A percentile compares a stretch with the other conserved stretches of the same genome.
Conservation (phyloP, 2,329 filamentous ascomycete species). For the Allantophomopsis lycopodina region DNA sequence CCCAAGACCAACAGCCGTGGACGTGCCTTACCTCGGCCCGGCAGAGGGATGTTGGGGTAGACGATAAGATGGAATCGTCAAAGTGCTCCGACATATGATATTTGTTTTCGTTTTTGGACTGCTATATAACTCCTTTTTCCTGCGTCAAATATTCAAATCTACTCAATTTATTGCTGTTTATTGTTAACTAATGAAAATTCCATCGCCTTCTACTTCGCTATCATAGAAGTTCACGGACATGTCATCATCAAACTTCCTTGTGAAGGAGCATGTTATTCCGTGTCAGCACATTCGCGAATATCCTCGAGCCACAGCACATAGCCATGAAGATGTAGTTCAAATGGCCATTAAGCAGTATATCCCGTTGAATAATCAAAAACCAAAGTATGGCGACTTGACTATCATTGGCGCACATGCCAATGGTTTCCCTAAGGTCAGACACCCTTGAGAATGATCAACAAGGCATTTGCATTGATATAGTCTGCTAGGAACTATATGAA, state of each 20-base stretch:
- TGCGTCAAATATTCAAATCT: too few species aligned
- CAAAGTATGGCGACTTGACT: constrained; percentile 65
- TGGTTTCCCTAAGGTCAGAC: constrained; percentile 70
- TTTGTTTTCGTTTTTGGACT: too few species aligned
- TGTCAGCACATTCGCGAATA: constrained; percentile 76
- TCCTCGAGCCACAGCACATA: constrained; percentile 53
- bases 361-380: constrained; percentile 53
- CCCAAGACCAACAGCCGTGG: too few species aligned
- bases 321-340: constrained; percentile 61
- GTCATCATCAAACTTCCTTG: constrained; percentile 32
- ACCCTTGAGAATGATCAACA: neutral
- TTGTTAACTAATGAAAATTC: too few species aligned
- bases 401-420: constrained; percentile 83
- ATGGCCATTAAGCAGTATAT: constrained; percentile 82
- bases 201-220: too few species aligned
- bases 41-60: too few species aligned
- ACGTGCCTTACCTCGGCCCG: too few species aligned
- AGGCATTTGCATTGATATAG: neutral
- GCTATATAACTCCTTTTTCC: too few species aligned
- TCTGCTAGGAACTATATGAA: constrained; percentile 69
- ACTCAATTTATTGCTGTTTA: too few species aligned
- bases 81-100: too few species aligned
- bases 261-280: constrained; percentile 62
- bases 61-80: too few species aligned
- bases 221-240: neutral